phyloP scores from a whole-genome alignment of 306 rosid species.

The Pyrus bretschneideri region DNA sequence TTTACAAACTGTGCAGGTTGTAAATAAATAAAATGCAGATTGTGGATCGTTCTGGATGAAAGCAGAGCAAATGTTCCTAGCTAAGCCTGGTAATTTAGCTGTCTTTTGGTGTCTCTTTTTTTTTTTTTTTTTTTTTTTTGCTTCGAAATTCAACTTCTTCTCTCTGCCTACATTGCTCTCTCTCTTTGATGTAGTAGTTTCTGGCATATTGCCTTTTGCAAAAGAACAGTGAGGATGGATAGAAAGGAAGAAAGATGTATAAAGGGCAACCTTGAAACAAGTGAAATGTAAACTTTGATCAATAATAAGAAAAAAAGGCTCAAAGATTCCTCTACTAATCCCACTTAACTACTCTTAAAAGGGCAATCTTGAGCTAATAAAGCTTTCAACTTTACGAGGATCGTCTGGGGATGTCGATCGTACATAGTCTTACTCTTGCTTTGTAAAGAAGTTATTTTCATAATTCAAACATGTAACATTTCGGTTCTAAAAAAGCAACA shows the following conservation, averaged over 20 bases:
- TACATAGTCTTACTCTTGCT: fast-evolving
- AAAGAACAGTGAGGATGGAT: slow-evolving; percentile 39
- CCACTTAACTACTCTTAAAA: background rate
- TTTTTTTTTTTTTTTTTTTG: background rate
- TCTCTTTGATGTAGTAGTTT: slow-evolving; percentile 30
- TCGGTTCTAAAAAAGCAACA: fast-evolving
- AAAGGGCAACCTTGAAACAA: slow-evolving; percentile 31
- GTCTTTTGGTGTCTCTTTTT: slow-evolving; percentile 22
- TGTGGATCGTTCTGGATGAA: slow-evolving; percentile 21
- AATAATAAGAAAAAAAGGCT: slow-evolving; percentile 26
- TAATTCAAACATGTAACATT: no score
- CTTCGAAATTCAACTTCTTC: background rate
- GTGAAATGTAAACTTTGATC: slow-evolving; percentile 34
- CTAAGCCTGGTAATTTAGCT: slow-evolving; percentile 16
- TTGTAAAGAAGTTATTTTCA: fast-evolving
- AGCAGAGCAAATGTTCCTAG: background rate
- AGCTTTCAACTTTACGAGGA: no score
- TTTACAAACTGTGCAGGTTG: slow-evolving; percentile 37
- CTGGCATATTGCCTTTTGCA: slow-evolving; percentile 20
- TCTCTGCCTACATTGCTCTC: slow-evolving; percentile 18
- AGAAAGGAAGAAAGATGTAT: slow-evolving; percentile 31
- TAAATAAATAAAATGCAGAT: slow-evolving; percentile 28
- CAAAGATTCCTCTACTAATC: slow-evolving; percentile 36
- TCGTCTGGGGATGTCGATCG: no score
- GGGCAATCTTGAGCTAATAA: no score